These are phyloP conservation scores for Cystobasidiopsis lactophilus DNA, from an alignment of 768 basidiomycete genomes.

Conservation along the genomic window DNA sequence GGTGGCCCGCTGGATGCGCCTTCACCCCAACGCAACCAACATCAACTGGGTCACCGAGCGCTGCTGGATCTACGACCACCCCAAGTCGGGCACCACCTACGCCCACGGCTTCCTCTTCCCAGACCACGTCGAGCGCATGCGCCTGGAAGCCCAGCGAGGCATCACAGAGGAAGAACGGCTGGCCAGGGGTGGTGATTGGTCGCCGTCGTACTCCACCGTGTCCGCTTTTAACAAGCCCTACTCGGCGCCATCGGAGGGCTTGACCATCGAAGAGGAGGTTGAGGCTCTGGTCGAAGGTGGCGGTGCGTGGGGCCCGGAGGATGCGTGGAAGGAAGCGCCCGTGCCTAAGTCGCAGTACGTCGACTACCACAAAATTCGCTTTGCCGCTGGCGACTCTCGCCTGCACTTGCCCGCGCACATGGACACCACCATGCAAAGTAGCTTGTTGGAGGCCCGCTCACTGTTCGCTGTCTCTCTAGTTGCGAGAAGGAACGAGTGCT, in stretches of 20 bases:
- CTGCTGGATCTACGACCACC: slow-evolving; percentile 98
- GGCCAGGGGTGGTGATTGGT: slow-evolving; percentile 22
- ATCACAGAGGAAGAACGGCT: slow-evolving; percentile 21
- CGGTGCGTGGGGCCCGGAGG: slow-evolving; percentile 14
- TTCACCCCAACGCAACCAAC: slow-evolving; percentile 47
- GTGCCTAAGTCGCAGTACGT: slow-evolving; percentile 3
- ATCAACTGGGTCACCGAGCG: slow-evolving; percentile 78
- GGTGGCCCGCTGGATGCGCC: slow-evolving; percentile 71
- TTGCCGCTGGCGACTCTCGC: not conserved
- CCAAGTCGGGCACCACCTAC: slow-evolving; percentile 76
- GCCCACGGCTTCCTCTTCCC: slow-evolving; percentile 91
- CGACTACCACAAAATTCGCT: not conserved
- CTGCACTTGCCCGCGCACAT: too few species aligned
- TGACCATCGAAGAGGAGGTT: slow-evolving; percentile 47
- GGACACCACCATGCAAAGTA: too few species aligned
- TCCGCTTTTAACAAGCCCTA: slow-evolving; percentile 64
- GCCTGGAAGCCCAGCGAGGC: slow-evolving; percentile 26
- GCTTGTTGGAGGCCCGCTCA: too few species aligned
- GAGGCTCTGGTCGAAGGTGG: slow-evolving; percentile 79
- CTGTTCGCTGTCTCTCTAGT: too few species aligned
- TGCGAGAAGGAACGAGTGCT: too few species aligned
- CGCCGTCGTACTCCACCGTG: slow-evolving; percentile 55
- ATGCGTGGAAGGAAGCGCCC: slow-evolving; percentile 9
- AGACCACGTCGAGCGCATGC: slow-evolving; percentile 52
- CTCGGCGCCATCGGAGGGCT: slow-evolving; percentile 40